These are phyloP conservation scores for Evansstolkia leycettana DNA, from an alignment of 495 filamentous ascomycete species.

Conservation along the genomic window DNA sequence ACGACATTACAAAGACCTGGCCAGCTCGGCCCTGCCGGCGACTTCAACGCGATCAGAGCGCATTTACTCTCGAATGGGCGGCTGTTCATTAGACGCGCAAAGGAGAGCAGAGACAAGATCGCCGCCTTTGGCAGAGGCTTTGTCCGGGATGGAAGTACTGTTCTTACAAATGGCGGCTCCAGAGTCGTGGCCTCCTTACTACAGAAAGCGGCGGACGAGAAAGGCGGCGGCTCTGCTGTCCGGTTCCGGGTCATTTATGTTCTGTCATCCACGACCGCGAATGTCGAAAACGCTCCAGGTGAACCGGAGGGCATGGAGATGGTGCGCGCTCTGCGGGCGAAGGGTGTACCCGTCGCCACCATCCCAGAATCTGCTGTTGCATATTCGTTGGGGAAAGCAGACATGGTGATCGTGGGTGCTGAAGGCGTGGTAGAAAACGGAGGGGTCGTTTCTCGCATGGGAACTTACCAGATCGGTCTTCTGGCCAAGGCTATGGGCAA, in stretches of 20 bases:
- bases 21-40: conserved; percentile 39
- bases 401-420: conserved; percentile 80
- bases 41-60: conserved; percentile 70
- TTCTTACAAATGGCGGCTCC: conserved; percentile 80
- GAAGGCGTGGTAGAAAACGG: conserved; percentile 92
- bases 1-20: conserved; percentile 48
- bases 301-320: conserved; percentile 47
- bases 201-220: conserved; percentile 54
- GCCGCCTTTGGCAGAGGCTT: conserved; percentile 66
- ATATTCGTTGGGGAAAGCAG: conserved; percentile 69
- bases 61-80: conserved; percentile 75
- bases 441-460: conserved; percentile 79
- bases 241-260: conserved; percentile 84
- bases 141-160: conserved; percentile 59
- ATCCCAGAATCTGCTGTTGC: conserved; percentile 73
- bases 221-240: conserved; percentile 40
- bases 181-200: conserved; percentile 72
- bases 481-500: conserved; percentile 66
- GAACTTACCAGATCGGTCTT: conserved; percentile 80
- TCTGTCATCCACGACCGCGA: conserved; percentile 24
- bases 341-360: conserved; percentile 71
- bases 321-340: conserved; percentile 55
- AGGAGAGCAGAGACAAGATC: conserved; percentile 70
- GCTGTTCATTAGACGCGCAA: conserved; percentile 78
- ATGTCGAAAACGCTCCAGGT: conserved; percentile 19